Base-by-base conservation (phyloP, 352 stramenopile genomes). In the Poterioochromonas sp. region DNA sequence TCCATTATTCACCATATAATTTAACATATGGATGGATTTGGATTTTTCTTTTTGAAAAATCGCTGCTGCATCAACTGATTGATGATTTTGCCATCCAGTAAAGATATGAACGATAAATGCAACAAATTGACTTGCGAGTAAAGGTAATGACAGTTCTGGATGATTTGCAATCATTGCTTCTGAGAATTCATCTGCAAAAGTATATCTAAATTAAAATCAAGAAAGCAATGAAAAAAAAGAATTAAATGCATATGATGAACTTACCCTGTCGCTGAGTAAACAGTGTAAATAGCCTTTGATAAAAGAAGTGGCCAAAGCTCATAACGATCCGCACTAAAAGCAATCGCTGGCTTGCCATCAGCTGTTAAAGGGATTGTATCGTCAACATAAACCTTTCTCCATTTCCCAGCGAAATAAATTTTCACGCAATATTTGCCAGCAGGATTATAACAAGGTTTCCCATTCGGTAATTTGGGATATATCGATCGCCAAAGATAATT, bases 381-480 rank as follows among this genome's bases (percentile, higher is more conserved):
- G 40, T 47, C 29, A 12, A 73, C 63, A 32, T 12, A 47, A 5
- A 73, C 63, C 37, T 73, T 73, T 29, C 63, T 40, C 63, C 40
- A 73, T 29, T 73, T 73, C 37, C 63, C 63, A 41, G 63, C 63
- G 2, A 11, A 47, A 29, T 41, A 73, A 8, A 73, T 5, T 12
- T 29, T 11, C 37, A 73, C 63, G 40, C 8, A 11, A 73, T 73
- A 73, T 73, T 29, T 73, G 2, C 63, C 63, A 41, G 63, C 47
- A 40, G 29, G 29, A 29, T 73, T 73, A 40, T 12, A 73, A 73
- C 63, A 73, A 47, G 63, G 63, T 73, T 73, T 73, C 40, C 63
- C 63, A 32, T 8, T 12, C 12, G 63, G 29, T 47, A 47, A 12
- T 73, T 73, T 40, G 2, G 63, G 63, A 29, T 73, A 73, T 11